Conservation (phyloP, 495 filamentous ascomycete species). For the Hyaloscypha variabilis region DNA sequence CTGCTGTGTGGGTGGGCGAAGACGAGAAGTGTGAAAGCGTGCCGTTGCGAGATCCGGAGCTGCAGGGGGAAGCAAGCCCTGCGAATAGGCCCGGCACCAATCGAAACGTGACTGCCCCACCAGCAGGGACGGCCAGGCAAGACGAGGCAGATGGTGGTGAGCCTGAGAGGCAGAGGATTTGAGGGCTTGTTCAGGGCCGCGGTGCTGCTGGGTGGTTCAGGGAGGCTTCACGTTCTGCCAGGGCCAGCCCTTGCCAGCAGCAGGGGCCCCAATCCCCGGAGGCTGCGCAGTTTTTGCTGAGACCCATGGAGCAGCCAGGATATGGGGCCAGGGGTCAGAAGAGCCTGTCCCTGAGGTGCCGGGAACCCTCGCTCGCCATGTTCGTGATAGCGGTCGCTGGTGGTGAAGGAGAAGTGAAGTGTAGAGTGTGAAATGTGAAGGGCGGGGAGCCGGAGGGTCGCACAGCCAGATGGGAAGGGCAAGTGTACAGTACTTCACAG, state of each 20-base stretch:
- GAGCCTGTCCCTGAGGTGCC: background rate
- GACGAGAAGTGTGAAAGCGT: conserved; percentile 5
- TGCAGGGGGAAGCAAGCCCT: background rate
- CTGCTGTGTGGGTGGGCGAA: background rate
- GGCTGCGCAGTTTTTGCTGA: background rate
- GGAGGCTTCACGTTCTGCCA: background rate
- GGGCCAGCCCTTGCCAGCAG: background rate
- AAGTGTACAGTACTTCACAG: no score
- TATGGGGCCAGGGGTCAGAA: background rate
- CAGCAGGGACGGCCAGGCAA: background rate
- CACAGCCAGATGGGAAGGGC: no score
- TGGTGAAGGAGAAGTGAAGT: background rate
- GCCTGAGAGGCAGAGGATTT: background rate
- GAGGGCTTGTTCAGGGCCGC: background rate
- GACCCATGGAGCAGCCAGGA: background rate
- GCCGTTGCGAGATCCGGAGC: conserved; percentile 25
- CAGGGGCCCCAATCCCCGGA: background rate
- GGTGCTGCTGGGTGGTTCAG: background rate
- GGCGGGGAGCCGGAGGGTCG: no score
- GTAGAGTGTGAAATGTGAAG: no score
- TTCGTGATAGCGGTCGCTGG: background rate
- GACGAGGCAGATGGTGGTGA: no score
- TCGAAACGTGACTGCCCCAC: conserved; percentile 17
- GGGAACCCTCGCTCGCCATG: background rate
- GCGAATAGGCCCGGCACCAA: conserved; percentile 8